Evolutionary conservation across 129 eudicot genomes (phyloP).

Genomic region (Gnaphalium uliginosum): DNA sequence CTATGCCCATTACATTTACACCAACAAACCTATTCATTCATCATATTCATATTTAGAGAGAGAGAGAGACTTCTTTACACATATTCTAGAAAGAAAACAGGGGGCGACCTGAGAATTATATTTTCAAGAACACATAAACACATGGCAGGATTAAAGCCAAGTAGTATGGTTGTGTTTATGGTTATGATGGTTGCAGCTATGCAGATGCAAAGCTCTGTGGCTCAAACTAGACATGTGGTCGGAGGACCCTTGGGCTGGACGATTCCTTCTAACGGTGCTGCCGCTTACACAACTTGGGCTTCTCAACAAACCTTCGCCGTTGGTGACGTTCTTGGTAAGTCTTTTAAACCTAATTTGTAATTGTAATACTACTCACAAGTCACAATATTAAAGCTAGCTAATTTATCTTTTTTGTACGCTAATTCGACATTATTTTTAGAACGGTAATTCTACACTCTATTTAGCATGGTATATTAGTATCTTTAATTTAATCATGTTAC

Average conservation of each 20-base stretch:
- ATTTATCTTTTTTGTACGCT: neutral
- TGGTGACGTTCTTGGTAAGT: constrained; percentile 57
- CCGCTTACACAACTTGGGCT: constrained; percentile 55
- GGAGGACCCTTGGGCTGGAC: constrained; percentile 56
- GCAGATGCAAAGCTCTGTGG: constrained; percentile 38
- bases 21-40: constrained; percentile 1
- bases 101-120: constrained; percentile 52
- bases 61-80: neutral
- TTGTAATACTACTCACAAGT: no score
- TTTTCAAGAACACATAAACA: constrained; percentile 33
- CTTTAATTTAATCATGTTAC: no score
- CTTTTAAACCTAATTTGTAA: neutral
- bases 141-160: constrained; percentile 32
- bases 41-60: neutral
- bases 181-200: constrained; percentile 36
- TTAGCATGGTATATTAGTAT: no score
- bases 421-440: no score
- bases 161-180: constrained; percentile 26
- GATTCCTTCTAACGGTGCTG: constrained; percentile 40
- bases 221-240: constrained; percentile 65
- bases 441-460: no score
- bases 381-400: no score
- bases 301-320: constrained; percentile 37
- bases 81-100: neutral
- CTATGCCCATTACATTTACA: constrained; percentile 10